Base-by-base conservation (phyloP, 306 rosid species). In the Gastrolobium villosum region DNA sequence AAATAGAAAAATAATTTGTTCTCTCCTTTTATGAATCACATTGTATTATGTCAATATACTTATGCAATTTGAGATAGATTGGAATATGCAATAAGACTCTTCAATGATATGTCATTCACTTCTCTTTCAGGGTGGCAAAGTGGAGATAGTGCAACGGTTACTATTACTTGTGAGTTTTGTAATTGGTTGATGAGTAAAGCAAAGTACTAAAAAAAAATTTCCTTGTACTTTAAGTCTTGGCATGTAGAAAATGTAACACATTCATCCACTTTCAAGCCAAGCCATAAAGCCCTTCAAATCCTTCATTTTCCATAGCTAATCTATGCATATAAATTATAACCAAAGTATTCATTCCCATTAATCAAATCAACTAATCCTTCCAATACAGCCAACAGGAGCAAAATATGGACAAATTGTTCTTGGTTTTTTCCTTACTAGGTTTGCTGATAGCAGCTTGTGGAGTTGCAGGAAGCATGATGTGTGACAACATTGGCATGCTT, bases 201-300 rank as follows among this genome's bases (percentile, higher is more conserved):
- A 93, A 91, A 81, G 86, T 61, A 76, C 84, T 85, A 63, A 75
- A 89, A 80, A 84, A 61, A 20, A 6, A 6, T 62, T 93, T 81
- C 86, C 94, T 96, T 96, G 91, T 70, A 88, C 99, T 96, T 93
- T 83, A 96, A 93, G 98, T 79, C 87, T 91, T 78, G 96, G 90
- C 90, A 85, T 96, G 87, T 77, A 71, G 90, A 87, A 90, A 90
- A 84, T 91, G 84, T 76, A 78, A 88, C 86, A 88, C 85, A 89
- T 89, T 90, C 91, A 90, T 91, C 86, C 92, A 84, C 99, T 96
- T 96, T 71, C 94, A 96, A 93, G 99, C 90, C 90, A 96, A 96
- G 99, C 97, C 98, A 93, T 83, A 88, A 83, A 79, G 70, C 61
- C 10, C 84, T 83, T 79, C 92, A 85, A 87, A 65, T 78, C 85